These are phyloP conservation scores for Saturnispora bothae DNA, from an alignment of 805 yeast species.

Conservation along the genomic window DNA sequence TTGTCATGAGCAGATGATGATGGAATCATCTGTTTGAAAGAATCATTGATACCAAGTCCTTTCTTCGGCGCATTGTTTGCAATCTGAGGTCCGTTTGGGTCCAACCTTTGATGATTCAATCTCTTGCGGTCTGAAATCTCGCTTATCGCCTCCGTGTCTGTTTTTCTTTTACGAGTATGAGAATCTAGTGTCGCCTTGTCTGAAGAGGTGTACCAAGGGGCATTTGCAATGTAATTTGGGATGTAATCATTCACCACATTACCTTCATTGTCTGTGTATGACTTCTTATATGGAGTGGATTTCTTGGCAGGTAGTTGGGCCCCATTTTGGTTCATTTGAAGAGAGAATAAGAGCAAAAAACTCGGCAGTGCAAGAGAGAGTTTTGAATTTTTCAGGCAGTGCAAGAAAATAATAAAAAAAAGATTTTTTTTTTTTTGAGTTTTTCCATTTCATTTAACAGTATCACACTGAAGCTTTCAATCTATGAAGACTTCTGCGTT, in stretches of 20 bases:
- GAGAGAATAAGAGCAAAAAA: background rate
- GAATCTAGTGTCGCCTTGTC: conserved; percentile 13
- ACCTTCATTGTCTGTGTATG: conserved; percentile 8
- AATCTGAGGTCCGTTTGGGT: conserved; percentile 30
- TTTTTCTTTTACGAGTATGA: conserved; percentile 17
- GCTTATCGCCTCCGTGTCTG: conserved; percentile 17
- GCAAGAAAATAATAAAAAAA: no score
- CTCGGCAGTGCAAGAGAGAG: background rate
- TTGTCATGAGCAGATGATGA: conserved; percentile 2
- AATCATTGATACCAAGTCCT: conserved; percentile 51
- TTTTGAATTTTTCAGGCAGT: no score
- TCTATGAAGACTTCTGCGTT: conserved; percentile 37
- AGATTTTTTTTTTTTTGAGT: background rate
- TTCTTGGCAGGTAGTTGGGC: background rate
- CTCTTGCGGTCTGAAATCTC: conserved; percentile 29
- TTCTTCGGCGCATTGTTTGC: conserved; percentile 39
- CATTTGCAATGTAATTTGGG: conserved; percentile 30
- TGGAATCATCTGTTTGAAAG: conserved; percentile 18
- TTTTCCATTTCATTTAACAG: background rate
- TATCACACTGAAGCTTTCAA: no score
- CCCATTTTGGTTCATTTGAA: background rate
- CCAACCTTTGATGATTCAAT: conserved; percentile 47
- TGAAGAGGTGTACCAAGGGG: conserved; percentile 31
- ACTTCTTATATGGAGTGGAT: conserved; percentile 8
- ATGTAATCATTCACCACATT: conserved; percentile 29